Evolutionary conservation across 495 filamentous ascomycete genomes (phyloP).

Genomic region (Daldinia caldariorum): DNA sequence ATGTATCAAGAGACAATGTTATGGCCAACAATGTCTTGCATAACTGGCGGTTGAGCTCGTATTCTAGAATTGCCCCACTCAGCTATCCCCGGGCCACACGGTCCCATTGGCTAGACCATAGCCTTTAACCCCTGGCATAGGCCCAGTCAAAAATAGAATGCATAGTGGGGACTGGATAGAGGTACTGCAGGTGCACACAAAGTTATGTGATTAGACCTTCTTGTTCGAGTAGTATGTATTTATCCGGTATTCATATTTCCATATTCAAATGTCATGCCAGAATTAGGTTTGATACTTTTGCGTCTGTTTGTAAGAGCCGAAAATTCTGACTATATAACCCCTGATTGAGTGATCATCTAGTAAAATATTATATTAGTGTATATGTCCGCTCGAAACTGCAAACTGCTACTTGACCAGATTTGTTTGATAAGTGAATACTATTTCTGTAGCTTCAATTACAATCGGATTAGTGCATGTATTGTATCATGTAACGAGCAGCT

Average conservation of each 20-base stretch:
- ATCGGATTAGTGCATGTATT: conserved; percentile 15
- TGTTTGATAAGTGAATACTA: no score
- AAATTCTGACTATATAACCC: neutral
- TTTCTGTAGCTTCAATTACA: conserved; percentile 2
- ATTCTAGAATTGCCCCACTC: conserved; percentile 42
- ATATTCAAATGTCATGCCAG: neutral
- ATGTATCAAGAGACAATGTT: neutral
- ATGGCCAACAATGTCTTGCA: conserved; percentile 37
- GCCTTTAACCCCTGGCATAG: conserved; percentile 16
- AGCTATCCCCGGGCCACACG: conserved; percentile 14
- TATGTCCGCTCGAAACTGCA: no score
- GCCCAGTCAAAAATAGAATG: conserved; percentile 43
- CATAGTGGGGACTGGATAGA: conserved; percentile 8
- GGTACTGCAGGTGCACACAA: neutral
- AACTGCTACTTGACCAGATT: no score
- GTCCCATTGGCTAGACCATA: conserved; percentile 27
- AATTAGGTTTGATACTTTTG: no score
- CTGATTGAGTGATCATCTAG: neutral
- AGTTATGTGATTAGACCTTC: conserved; percentile 18
- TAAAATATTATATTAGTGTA: no score
- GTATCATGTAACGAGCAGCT: neutral
- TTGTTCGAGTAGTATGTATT: neutral
- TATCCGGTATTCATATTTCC: neutral
- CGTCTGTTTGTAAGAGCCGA: neutral
- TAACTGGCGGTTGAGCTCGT: conserved; percentile 33